Percentiles rank a stretch among this genome's conserved stretches.
Conservation (phyloP, 2,329 filamentous ascomycete genomes). For the Alternaria solani region DNA sequence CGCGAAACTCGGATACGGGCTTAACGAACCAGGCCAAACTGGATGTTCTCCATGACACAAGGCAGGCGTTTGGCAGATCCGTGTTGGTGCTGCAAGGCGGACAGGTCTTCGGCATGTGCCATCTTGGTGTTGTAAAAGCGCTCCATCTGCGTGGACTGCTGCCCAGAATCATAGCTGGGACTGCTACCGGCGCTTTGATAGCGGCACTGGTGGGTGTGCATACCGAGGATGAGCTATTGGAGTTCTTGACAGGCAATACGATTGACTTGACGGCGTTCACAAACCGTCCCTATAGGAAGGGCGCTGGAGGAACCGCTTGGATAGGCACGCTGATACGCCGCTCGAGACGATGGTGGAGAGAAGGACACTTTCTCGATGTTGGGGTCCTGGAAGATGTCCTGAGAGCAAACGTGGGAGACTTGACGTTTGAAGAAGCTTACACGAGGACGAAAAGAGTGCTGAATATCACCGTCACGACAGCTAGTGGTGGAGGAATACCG, state of each 20-base stretch:
- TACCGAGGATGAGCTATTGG: conserved; percentile 82
- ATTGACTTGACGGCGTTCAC: conserved; percentile 86
- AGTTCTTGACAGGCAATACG: conserved; percentile 77
- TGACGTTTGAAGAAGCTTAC: conserved; percentile 95
- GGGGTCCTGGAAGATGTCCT: conserved; percentile 84
- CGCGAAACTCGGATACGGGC: conserved; percentile 54
- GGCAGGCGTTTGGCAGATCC: conserved; percentile 86
- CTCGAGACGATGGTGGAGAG: conserved; percentile 71
- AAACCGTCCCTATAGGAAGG: conserved; percentile 39
- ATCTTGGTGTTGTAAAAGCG: conserved; percentile 89
- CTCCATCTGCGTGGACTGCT: conserved; percentile 81
- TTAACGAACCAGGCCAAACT: conserved; percentile 80
- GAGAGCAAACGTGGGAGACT: conserved; percentile 81
- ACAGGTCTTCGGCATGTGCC: conserved; percentile 89
- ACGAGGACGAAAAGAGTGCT: conserved; percentile 82
- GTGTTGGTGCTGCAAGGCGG: conserved; percentile 89
- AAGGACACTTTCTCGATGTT: conserved; percentile 86
- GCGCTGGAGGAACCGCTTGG: conserved; percentile 50
- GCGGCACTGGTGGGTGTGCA: conserved; percentile 88
- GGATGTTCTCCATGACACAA: conserved; percentile 84
- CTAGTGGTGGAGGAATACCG: conserved; percentile 76
- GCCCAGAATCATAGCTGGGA: conserved; percentile 90
- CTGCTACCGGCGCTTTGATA: conserved; percentile 87
- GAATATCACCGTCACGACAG: conserved; percentile 89
- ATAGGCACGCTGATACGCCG: conserved; percentile 70